These are phyloP conservation scores for Euphorbia lathyris DNA, from an alignment of 345 rosid genomes.

Conservation along the genomic window DNA sequence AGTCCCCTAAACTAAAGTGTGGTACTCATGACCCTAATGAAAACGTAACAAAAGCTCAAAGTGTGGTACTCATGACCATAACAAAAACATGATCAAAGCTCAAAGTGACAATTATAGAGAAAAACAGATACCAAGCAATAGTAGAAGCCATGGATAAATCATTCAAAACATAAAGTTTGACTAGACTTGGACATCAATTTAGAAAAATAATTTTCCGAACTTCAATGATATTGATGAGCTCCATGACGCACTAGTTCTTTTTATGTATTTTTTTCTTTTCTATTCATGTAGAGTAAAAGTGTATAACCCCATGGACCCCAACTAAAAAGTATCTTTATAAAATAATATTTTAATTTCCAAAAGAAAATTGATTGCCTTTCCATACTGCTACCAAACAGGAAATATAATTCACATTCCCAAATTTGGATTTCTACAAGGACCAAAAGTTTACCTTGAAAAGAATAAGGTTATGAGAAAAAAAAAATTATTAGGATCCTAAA, in stretches of 20 bases:
- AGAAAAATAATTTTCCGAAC: too few species aligned
- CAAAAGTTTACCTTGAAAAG: not conserved
- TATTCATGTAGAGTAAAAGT: too few species aligned
- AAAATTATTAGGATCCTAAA: too few species aligned
- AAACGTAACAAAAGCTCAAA: too few species aligned
- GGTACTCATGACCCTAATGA: too few species aligned
- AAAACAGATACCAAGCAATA: not conserved
- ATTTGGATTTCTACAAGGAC: not conserved
- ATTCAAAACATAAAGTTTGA: too few species aligned
- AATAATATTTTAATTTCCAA: not conserved
- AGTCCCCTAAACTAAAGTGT: too few species aligned
- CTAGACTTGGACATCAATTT: not conserved
- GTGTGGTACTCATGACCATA: too few species aligned
- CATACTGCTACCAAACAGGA: not conserved
- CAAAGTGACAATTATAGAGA: not conserved
- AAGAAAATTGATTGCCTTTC: not conserved
- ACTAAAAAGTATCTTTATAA: not conserved
- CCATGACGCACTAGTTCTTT: too few species aligned
- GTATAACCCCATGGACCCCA: not conserved
- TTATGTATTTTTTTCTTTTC: too few species aligned
- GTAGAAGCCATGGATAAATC: too few species aligned
- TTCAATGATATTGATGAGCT: too few species aligned
- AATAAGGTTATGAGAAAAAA: not conserved
- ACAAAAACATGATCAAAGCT: not conserved
- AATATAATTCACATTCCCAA: not conserved